Percentiles rank a stretch among this genome's conserved stretches.
phyloP scores from a whole-genome alignment of 2,329 filamentous ascomycete genomes.

The Fusarium oxysporum region DNA sequence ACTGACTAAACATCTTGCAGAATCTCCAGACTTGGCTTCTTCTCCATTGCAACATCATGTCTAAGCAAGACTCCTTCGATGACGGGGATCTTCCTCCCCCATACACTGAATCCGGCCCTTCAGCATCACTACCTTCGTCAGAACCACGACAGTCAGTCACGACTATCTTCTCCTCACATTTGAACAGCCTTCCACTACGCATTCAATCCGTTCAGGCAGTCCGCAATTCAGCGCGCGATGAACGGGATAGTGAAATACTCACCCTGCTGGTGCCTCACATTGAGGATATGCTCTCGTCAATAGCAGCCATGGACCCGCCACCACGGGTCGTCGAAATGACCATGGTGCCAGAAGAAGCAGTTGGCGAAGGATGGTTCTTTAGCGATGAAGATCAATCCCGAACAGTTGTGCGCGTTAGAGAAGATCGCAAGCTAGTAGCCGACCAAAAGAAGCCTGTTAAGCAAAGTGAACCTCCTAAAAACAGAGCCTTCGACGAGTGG shows the following conservation, averaged over 20 bases:
- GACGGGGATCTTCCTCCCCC: slow-evolving; percentile 43
- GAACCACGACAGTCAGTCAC: slow-evolving; percentile 30
- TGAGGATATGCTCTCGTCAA: slow-evolving; percentile 55
- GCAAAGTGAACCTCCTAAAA: neutral
- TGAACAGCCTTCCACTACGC: slow-evolving; percentile 52
- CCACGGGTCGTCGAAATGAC: slow-evolving; percentile 56
- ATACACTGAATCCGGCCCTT: slow-evolving; percentile 36
- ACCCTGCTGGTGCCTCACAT: slow-evolving; percentile 56
- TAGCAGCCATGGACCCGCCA: slow-evolving; percentile 49
- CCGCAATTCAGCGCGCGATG: slow-evolving; percentile 49
- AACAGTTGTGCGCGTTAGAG: slow-evolving; percentile 48
- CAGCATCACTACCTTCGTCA: neutral
- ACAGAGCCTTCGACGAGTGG: slow-evolving; percentile 58
- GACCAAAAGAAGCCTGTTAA: slow-evolving; percentile 13
- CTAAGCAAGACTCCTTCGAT: slow-evolving; percentile 24
- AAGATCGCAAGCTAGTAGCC: slow-evolving; percentile 25
- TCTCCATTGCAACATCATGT: slow-evolving; percentile 18
- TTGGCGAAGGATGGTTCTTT: slow-evolving; percentile 52
- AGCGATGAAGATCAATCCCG: slow-evolving; percentile 50
- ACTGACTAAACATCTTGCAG: neutral
- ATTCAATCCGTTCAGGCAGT: slow-evolving; percentile 52
- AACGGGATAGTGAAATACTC: slow-evolving; percentile 54
- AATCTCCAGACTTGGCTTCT: slow-evolving; percentile 5
- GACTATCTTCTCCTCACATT: slow-evolving; percentile 51
- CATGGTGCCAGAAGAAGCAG: slow-evolving; percentile 57